These are phyloP conservation scores for Pueraria montana DNA, from an alignment of 306 rosid genomes.

Conservation along the genomic window DNA sequence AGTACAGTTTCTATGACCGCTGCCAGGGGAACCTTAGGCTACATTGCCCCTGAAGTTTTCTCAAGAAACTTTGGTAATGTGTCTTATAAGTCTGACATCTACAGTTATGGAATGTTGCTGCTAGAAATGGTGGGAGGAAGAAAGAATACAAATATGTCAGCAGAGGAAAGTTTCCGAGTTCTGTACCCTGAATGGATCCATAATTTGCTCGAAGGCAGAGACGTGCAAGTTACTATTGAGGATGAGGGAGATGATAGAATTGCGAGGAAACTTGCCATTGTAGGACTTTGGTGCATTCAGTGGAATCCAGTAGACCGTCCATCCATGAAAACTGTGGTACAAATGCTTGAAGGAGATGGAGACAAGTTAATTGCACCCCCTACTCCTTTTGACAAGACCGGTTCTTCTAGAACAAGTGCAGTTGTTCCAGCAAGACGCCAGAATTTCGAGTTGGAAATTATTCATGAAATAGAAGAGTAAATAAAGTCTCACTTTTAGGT, in stretches of 20 bases:
- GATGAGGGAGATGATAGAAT: background rate
- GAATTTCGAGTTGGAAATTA: background rate
- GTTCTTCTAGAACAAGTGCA: background rate
- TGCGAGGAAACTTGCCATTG: background rate
- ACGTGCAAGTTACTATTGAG: background rate
- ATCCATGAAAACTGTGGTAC: constrained; percentile 10
- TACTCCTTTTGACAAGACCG: background rate
- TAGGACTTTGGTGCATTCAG: constrained; percentile 11
- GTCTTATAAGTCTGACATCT: background rate
- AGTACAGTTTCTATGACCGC: constrained; percentile 4
- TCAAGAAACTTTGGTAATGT: constrained; percentile 12
- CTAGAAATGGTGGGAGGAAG: constrained; percentile 7
- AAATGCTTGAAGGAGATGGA: constrained; percentile 18
- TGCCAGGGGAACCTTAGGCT: constrained; percentile 6
- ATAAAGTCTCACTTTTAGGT: background rate
- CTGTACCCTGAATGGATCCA: constrained; percentile 19
- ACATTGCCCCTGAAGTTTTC: constrained; percentile 13
- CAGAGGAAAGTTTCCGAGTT: constrained; percentile 1
- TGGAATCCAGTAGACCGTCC: constrained; percentile 9
- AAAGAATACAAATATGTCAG: background rate
- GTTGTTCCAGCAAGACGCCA: background rate
- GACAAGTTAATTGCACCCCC: background rate
- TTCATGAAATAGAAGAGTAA: background rate
- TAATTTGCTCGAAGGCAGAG: background rate
- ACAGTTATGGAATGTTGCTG: background rate